Conservation (phyloP, 805 yeast genomes). For the Saturnispora kantuleensis region DNA sequence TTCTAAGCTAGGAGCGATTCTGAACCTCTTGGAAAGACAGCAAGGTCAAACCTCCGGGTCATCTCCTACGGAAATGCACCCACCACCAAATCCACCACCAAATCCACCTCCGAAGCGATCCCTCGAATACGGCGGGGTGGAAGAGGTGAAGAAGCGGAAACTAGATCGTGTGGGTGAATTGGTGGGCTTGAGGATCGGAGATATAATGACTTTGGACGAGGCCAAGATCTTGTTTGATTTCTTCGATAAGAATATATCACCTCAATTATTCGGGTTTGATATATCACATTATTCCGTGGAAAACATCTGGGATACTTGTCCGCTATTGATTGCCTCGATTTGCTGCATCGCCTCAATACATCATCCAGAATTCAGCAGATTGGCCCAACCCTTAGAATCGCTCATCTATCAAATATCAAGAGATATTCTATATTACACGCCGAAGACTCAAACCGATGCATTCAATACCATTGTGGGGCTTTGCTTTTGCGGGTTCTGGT, state of each 20-base stretch:
- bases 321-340: slow-evolving; percentile 48
- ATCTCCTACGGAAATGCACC: neutral
- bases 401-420: slow-evolving; percentile 24
- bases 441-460: slow-evolving; percentile 36
- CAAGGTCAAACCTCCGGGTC: neutral
- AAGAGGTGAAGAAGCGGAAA: neutral
- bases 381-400: slow-evolving; percentile 21
- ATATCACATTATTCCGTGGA: slow-evolving; percentile 40
- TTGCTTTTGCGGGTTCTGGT: slow-evolving; percentile 60
- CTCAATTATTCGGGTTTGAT: slow-evolving; percentile 59
- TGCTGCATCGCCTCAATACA: slow-evolving; percentile 56
- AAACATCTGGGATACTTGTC: slow-evolving; percentile 44
- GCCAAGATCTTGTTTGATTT: slow-evolving; percentile 41
- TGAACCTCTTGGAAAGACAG: slow-evolving; percentile 26
- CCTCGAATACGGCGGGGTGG: neutral
- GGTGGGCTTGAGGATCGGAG: slow-evolving; percentile 9
- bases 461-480: slow-evolving; percentile 55
- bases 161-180: neutral
- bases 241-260: slow-evolving; percentile 47
- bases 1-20: slow-evolving; percentile 29
- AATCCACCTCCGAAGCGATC: neutral
- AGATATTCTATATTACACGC: slow-evolving; percentile 27
- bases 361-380: slow-evolving; percentile 31
- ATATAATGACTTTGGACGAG: slow-evolving; percentile 17
- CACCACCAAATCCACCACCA: neutral